Conservation (phyloP, 805 yeast genomes). For the Debaryomyces prosopidis region DNA sequence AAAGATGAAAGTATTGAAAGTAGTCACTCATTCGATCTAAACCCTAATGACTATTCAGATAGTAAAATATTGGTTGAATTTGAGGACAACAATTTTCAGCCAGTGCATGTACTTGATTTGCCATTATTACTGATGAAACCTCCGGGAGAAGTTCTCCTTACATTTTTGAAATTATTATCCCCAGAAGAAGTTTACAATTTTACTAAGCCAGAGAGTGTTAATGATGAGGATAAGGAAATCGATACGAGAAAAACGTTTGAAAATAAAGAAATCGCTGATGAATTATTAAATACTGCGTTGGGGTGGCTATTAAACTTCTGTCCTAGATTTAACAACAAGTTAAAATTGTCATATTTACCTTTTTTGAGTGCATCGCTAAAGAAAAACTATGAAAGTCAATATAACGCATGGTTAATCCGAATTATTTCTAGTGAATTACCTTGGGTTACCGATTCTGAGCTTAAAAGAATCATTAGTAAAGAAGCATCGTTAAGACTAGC, state of each 20-base stretch:
- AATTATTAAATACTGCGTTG: conserved; percentile 26
- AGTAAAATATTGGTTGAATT: conserved; percentile 9
- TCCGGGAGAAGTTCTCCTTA: conserved; percentile 43
- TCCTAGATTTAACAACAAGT: conserved; percentile 25
- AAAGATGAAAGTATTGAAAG: conserved; percentile 1
- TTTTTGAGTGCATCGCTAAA: conserved; percentile 26
- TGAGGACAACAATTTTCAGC: conserved; percentile 22
- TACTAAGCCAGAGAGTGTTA: conserved; percentile 16
- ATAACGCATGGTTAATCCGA: conserved; percentile 50
- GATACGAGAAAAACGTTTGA: conserved; percentile 23
- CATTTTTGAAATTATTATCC: conserved; percentile 48
- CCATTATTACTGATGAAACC: conserved; percentile 52
- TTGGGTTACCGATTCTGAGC: conserved; percentile 42
- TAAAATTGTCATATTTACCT: conserved; percentile 26
- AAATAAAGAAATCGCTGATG: conserved; percentile 30
- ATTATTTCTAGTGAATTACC: conserved; percentile 48
- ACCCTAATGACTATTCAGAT: neutral
- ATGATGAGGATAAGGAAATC: conserved; percentile 4
- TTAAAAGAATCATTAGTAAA: conserved; percentile 45
- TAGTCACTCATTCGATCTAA: neutral
- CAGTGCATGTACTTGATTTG: conserved; percentile 57
- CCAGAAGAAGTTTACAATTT: conserved; percentile 57
- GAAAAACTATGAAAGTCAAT: conserved; percentile 29
- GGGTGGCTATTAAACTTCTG: conserved; percentile 46
- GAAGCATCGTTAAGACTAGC: conserved; percentile 67